Conservation (phyloP, 345 rosid species). For the Schrenkiella parvula region DNA sequence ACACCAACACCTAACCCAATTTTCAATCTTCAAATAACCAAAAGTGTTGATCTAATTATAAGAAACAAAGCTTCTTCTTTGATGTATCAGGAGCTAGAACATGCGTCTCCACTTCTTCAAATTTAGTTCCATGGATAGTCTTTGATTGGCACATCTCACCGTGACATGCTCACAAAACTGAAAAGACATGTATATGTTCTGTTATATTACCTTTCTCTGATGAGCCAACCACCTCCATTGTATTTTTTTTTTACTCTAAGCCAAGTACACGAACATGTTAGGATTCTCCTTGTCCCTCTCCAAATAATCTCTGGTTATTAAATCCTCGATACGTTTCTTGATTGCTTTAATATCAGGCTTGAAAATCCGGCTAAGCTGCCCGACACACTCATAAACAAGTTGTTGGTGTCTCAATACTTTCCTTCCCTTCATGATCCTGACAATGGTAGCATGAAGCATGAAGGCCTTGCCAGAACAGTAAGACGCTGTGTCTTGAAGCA, state of each 20-base stretch:
- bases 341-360: constrained; percentile 95
- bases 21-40: not conserved
- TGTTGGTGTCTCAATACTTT: constrained; percentile 77
- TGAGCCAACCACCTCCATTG: not conserved
- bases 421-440: constrained; percentile 91
- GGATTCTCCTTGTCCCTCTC: constrained; percentile 84
- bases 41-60: not conserved
- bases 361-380: constrained; percentile 86
- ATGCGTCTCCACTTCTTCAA: no score
- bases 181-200: no score
- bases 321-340: constrained; percentile 84
- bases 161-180: not conserved
- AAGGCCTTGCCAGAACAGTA: constrained; percentile 86
- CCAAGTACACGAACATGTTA: constrained; percentile 66
- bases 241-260: constrained; percentile 27
- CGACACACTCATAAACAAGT: constrained; percentile 78
- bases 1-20: no score
- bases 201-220: not conserved
- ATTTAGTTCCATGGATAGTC: no score
- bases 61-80: not conserved
- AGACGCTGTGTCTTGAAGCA: constrained; percentile 62
- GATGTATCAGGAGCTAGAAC: not conserved
- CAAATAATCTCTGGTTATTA: constrained; percentile 75
- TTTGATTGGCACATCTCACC: no score
- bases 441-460: constrained; percentile 92